Base-by-base conservation (phyloP, 2,329 filamentous ascomycete genomes). In the Elsinoe arachidis region DNA sequence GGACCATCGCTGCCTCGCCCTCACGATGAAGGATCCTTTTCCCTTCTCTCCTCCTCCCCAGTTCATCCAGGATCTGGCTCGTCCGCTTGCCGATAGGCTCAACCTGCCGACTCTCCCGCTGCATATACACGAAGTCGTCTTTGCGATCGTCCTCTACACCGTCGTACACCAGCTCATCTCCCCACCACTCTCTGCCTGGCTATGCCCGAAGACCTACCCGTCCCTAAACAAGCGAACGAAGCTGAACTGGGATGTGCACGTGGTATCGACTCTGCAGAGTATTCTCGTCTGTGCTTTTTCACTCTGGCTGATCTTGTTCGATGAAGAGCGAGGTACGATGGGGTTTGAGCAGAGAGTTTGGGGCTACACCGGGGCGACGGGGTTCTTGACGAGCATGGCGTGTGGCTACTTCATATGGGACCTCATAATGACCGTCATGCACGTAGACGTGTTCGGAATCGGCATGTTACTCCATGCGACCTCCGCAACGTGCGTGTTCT, bases 331-430 rank as follows among this genome's bases (percentile, higher is more conserved):
- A 59, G 75, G 72, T 63, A 73, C 73, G 7, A 88, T 89, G 82
- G 75, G 81, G 65, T 82, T 80, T 74, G 76, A 84, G 65, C 82
- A 84, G 67, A 60, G 68, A 49, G 61, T 93, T 21, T 91, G 85
- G 81, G 88, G 87, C 30, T 93, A 95, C 67, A 87, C 84, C 6
- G 86, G 86, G 30, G 80, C 79, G 14, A 77, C 78, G 33, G 88
- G 85, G 43, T 79, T 92, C 76, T 80, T 91, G 56, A 87, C 90
- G 71, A 85, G 84, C 9, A 78, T 91, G 64, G 88, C 87, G 1
- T 78, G 83, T 19, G 89, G 89, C 9, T 95, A 95, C 70, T 95
- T 95, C 67, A 71, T 92, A 53, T 95, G 88, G 87, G 89, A 95
- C 67, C 71, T 93, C 53, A 73, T 84, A 62, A 79, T 90, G 61